Evolutionary conservation across 1,139 yeast species (phyloP), one percentile per base, ranked within the genome.

Genomic region (Geotrichum bryndzae): DNA sequence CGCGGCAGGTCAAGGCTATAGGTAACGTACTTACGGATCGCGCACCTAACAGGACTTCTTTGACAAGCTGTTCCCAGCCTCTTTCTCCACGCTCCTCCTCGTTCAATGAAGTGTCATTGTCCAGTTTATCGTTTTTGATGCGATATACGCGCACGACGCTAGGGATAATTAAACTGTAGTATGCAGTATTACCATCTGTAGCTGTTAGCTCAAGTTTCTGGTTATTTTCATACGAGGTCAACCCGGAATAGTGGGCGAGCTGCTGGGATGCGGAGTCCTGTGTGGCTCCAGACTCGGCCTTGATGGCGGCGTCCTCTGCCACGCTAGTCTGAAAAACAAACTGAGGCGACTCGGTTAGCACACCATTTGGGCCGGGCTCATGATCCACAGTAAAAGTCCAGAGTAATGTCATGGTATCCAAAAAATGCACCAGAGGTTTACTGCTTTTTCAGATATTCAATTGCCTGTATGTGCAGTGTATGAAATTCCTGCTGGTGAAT

Each of bases 381-480:
- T 35, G 41, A 35, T 35, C 41, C 2, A 57, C 60, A 10, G 53
- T 35, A 53, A 57, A 57, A 48, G 45, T 57, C 55, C 56, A 57
- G 23, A 57, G 48, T 11, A 53, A 29, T 8, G 51, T 38, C 60
- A 57, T 57, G n/a, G 5, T 35, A 10, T 35, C 5, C 33, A 8
- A 29, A 5, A 29, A 29, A 29, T 29, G 33, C 33, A 5, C 33
- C 10, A 29, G 33, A 29, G 4, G 33, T 29, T 29, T 5, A 29
- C 10, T 5, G 33, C 33, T 29, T 29, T 8, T 29, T 29, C 8
- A 2, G 33, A 1, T 8, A 29, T 5, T 7, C 10, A 29, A 29
- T 29, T 29, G 33, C 33, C 33, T 29, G 8, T 29, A 6, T 29
- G 33, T 29, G 8, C 33, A 29, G n/a, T 35, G 38, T 11, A 33